Conservation (phyloP, 2,329 filamentous ascomycete genomes). For the Fusarium sp. region DNA sequence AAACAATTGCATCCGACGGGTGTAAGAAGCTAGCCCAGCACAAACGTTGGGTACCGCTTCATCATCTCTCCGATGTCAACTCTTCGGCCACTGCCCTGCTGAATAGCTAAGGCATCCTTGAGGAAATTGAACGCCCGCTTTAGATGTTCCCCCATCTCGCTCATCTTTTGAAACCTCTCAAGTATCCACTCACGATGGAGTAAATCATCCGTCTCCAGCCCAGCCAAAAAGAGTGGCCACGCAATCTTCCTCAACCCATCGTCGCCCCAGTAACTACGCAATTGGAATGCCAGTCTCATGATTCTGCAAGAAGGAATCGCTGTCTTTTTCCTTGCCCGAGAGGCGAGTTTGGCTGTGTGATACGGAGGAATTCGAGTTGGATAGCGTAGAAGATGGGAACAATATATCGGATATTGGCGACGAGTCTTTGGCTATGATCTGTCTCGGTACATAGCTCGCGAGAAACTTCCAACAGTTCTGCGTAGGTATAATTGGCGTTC, state of each 20-base stretch:
- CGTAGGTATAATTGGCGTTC: slow-evolving; percentile 30
- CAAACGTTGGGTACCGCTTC: neutral
- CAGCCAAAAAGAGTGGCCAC: slow-evolving; percentile 50
- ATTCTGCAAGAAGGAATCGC: neutral
- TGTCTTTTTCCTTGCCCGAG: neutral
- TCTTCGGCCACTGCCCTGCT: neutral
- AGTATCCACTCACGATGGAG: slow-evolving; percentile 50
- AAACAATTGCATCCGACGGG: neutral
- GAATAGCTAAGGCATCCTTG: neutral
- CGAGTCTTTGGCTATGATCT: slow-evolving; percentile 44
- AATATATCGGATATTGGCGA: slow-evolving; percentile 50
- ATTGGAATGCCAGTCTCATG: slow-evolving; percentile 48
- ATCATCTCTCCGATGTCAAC: neutral
- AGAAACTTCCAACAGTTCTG: slow-evolving; percentile 43
- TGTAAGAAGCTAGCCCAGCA: neutral
- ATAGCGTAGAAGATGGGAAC: slow-evolving; percentile 50
- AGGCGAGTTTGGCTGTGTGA: slow-evolving; percentile 1
- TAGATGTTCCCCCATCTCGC: slow-evolving; percentile 48
- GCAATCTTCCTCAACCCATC: slow-evolving; percentile 47
- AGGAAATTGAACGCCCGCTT: neutral
- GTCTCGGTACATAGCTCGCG: slow-evolving; percentile 35
- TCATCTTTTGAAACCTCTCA: slow-evolving; percentile 46
- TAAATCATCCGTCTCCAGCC: slow-evolving; percentile 49
- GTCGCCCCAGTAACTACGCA: slow-evolving; percentile 47
- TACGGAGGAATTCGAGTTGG: slow-evolving; percentile 41